A percentile compares a stretch with the other conserved stretches of the same genome.
Conservation (phyloP, 1,139 yeast genomes). For the Saccharomyces pastorianus region DNA sequence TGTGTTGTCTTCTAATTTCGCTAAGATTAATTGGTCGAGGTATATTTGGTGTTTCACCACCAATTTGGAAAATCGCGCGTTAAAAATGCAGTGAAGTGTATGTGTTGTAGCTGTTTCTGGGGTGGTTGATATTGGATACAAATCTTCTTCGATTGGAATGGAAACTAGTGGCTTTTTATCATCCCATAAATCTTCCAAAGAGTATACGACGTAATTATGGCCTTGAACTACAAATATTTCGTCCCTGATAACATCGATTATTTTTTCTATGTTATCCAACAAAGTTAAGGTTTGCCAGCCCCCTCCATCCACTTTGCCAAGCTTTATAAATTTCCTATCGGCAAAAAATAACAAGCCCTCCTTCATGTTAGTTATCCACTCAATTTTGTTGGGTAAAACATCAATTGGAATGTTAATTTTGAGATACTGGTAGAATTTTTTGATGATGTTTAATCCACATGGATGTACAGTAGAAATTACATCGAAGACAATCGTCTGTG, state of each 20-base stretch:
- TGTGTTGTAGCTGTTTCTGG: conserved; percentile 25
- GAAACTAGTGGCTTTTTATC: conserved; percentile 11
- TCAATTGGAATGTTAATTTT: conserved; percentile 14
- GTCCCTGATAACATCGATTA: conserved; percentile 22
- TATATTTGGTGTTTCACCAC: conserved; percentile 24
- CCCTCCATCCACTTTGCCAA: conserved; percentile 10
- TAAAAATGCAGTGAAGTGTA: conserved; percentile 21
- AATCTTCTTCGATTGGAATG: conserved; percentile 20
- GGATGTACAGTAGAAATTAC: conserved; percentile 21
- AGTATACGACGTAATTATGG: conserved; percentile 14
- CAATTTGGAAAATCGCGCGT: conserved; percentile 14
- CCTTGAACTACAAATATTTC: conserved; percentile 21
- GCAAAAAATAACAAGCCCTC: conserved; percentile 23
- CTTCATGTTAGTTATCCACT: conserved; percentile 22
- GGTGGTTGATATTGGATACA: conserved; percentile 26
- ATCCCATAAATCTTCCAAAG: conserved; percentile 23
- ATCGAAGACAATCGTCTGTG: conserved; percentile 19
- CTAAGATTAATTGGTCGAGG: conserved; percentile 24
- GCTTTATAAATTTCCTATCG: conserved; percentile 16
- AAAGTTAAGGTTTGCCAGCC: conserved; percentile 15
- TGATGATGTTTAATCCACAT: conserved; percentile 22
- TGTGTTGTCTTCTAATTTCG: conserved; percentile 13
- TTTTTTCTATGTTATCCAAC: conserved; percentile 22
- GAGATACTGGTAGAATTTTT: conserved; percentile 20
- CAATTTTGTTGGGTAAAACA: conserved; percentile 8